phyloP scores from a whole-genome alignment of 108 stramenopile species.

The Asterionellopsis glacialis region DNA sequence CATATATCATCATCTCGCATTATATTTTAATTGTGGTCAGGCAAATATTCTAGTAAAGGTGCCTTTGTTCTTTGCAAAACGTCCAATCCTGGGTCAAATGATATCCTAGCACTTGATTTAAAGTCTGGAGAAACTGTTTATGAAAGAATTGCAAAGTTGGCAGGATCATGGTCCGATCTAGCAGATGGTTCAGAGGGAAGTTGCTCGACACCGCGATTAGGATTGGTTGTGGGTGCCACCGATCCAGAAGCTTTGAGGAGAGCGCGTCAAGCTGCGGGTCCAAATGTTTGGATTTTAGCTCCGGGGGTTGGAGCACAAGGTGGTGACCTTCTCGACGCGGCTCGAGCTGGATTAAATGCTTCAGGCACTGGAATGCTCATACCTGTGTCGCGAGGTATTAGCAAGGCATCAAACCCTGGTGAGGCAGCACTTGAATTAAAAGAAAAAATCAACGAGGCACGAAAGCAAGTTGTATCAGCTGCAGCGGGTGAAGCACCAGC shows the following conservation, averaged over 20 bases:
- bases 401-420: slow-evolving; percentile 71
- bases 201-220: slow-evolving; percentile 29
- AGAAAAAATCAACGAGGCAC: slow-evolving; percentile 44
- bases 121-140: slow-evolving; percentile 55
- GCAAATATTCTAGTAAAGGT: slow-evolving; percentile 70
- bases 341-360: slow-evolving; percentile 73
- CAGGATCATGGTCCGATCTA: slow-evolving; percentile 58
- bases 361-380: slow-evolving; percentile 84
- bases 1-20: too few relatives aligned
- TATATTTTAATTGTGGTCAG: slow-evolving; percentile 6
- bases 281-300: slow-evolving; percentile 90
- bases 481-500: slow-evolving; percentile 1
- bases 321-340: slow-evolving; percentile 83
- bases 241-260: slow-evolving; percentile 74
- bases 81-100: slow-evolving; percentile 93
- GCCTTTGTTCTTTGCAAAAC: slow-evolving; percentile 99
- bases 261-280: slow-evolving; percentile 77
- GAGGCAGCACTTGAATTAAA: slow-evolving; percentile 75
- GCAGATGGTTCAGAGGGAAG: slow-evolving; percentile 5
- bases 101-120: slow-evolving; percentile 77
- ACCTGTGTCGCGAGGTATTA: slow-evolving; percentile 93
- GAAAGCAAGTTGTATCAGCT: slow-evolving; percentile 1
- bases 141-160: slow-evolving; percentile 82
- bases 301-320: slow-evolving; percentile 99
- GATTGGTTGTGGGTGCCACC: slow-evolving; percentile 97